Evolutionary conservation across 2,329 filamentous ascomycete genomes (phyloP).

Genomic region (Aureobasidium vineae): DNA sequence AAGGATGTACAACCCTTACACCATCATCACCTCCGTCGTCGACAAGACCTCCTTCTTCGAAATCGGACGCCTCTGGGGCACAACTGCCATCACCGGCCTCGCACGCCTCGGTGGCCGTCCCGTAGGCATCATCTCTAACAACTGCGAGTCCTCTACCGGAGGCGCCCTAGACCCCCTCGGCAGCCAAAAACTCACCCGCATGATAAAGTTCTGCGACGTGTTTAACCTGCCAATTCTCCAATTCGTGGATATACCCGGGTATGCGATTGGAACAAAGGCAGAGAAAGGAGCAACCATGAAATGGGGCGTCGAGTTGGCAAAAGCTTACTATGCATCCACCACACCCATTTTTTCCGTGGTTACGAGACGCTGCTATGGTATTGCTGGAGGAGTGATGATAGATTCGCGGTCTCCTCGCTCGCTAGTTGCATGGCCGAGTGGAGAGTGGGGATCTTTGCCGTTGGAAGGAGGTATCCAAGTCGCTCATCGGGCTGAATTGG

Average conservation of each 20-base stretch:
- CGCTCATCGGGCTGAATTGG: slow-evolving; percentile 60
- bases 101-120: slow-evolving; percentile 58
- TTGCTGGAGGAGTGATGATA: slow-evolving; percentile 64
- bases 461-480: slow-evolving; percentile 65
- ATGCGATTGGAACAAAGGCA: slow-evolving; percentile 62
- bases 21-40: slow-evolving; percentile 58
- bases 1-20: slow-evolving; percentile 60
- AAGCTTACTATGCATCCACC: slow-evolving; percentile 62
- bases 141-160: slow-evolving; percentile 60
- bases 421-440: slow-evolving; percentile 63
- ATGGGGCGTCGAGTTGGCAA: slow-evolving; percentile 60
- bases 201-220: slow-evolving; percentile 63
- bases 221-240: slow-evolving; percentile 65
- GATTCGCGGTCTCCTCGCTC: slow-evolving; percentile 60
- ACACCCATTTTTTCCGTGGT: slow-evolving; percentile 64
- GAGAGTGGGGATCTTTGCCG: slow-evolving; percentile 62
- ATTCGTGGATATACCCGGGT: slow-evolving; percentile 63
- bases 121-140: slow-evolving; percentile 59
- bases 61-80: slow-evolving; percentile 62
- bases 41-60: slow-evolving; percentile 61
- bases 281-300: slow-evolving; percentile 64
- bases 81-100: slow-evolving; percentile 60
- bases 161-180: slow-evolving; percentile 61
- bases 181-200: slow-evolving; percentile 59
- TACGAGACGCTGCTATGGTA: slow-evolving; percentile 60